Percentiles rank a stretch among this genome's conserved stretches.
phyloP scores from a whole-genome alignment of 1,139 yeast species.

The Candida freyschussii region DNA sequence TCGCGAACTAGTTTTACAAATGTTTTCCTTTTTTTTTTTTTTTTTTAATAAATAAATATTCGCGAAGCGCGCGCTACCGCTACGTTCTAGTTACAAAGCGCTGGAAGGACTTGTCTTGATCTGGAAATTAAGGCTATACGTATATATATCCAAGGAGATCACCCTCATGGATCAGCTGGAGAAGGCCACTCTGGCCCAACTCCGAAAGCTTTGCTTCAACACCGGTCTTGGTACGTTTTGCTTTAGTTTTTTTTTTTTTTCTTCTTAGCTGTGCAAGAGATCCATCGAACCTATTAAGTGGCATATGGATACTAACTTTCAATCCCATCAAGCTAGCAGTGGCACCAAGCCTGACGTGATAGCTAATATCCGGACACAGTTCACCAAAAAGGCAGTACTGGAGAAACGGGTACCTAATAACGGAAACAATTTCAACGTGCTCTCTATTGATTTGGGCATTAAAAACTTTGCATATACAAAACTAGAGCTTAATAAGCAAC shows the following conservation, averaged over 20 bases:
- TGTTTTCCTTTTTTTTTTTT: too few relatives aligned
- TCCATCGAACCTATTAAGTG: background rate
- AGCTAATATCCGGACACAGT: conserved; percentile 1
- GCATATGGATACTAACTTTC: conserved; percentile 1
- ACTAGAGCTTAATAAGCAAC: conserved; percentile 21
- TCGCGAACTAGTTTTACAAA: too few relatives aligned
- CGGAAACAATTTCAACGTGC: conserved; percentile 22
- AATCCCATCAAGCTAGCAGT: conserved; percentile 4
- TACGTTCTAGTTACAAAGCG: too few relatives aligned
- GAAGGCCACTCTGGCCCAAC: conserved; percentile 14
- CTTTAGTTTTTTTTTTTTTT: background rate
- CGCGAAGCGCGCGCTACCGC: too few relatives aligned
- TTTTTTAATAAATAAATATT: too few relatives aligned
- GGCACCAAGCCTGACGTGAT: conserved; percentile 15
- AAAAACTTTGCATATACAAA: conserved; percentile 36
- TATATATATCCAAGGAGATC: too few relatives aligned
- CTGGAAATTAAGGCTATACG: too few relatives aligned
- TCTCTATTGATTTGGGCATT: conserved; percentile 42
- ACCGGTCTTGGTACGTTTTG: conserved; percentile 16
- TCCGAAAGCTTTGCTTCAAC: conserved; percentile 16
- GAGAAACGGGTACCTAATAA: conserved; percentile 14
- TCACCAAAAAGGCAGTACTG: conserved; percentile 7
- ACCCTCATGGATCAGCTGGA: conserved; percentile 9
- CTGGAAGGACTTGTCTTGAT: too few relatives aligned
- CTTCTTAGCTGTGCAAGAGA: background rate